Evolutionary conservation across 257 asterid genomes (phyloP), one percentile per base, ranked within the genome.

Genomic region (Fraxinus americana): DNA sequence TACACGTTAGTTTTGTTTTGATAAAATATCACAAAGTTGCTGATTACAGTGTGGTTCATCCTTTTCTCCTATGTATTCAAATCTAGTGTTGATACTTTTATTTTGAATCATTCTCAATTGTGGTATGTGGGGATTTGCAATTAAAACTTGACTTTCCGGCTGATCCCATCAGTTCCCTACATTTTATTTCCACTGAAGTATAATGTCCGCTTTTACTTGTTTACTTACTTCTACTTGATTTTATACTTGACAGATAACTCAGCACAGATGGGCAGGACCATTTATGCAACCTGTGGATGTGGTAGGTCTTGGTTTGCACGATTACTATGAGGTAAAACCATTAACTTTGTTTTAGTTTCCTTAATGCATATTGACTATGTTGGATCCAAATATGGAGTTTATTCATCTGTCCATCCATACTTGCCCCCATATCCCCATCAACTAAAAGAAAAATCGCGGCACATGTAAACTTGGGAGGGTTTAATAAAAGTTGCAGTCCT

Each of bases 221-320:
- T 41, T 66, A 67, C 14, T 21, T 69, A 35, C 69, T 23, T 23
- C n/a, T 54, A 17, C 71, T 34, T 34, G n/a, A 63, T 68, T 74
- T 85, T 61, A 30, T 57, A 54, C 74, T 85, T 82, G 77, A 67
- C 91, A 94, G 98, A 85, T 94, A 78, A 92, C 89, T 83, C 92
- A 85, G 82, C 97, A 89, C 82, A 84, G 89, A 80, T 94, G 97
- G 98, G 96, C 97, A 14, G 91, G 81, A 80, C 98, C 98, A 48
- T 94, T 94, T 75, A 82, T 94, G 97, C 88, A 90, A 80, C 97
- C 98, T 32, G 98, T 94, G 83, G 98, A 94, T 72, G 98, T 94
- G 79, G 93, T 85, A 48, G 96, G 96, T 79, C 98, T 94, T 79
- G 94, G 91, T 68, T 86, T 94, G 82, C 88, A 87, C 25, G 98